phyloP scores from a whole-genome alignment of 1,284 basidiomycete species.

The Ganoderma leucocontextum region DNA sequence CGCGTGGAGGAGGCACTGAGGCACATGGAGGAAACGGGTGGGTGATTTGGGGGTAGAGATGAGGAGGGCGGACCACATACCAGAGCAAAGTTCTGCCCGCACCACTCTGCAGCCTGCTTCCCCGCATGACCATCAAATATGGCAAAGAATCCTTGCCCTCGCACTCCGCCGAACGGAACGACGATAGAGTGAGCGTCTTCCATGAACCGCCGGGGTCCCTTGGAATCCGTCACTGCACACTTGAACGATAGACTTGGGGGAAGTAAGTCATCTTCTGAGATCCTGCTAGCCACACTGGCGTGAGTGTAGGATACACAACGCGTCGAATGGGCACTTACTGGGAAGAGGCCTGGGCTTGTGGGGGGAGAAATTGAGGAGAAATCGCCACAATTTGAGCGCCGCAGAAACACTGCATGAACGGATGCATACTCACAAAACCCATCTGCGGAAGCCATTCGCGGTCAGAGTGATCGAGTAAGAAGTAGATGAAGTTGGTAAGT shows the following conservation, averaged over 20 bases:
- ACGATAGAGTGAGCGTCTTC: conserved; percentile 98
- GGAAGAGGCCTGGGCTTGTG: conserved; percentile 16
- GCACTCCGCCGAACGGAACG: conserved; percentile 90
- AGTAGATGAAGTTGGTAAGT: neutral
- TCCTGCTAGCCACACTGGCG: neutral
- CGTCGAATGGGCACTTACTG: conserved; percentile 8
- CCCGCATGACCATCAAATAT: conserved; percentile 99
- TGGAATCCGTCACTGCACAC: conserved; percentile 93
- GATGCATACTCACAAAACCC: neutral
- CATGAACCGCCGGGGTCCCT: conserved; percentile 93
- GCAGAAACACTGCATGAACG: neutral
- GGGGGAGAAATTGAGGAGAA: neutral
- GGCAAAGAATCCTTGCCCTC: conserved; percentile 97
- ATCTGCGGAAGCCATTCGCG: neutral
- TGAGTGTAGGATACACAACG: neutral
- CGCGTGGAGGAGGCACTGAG: conserved; percentile 41
- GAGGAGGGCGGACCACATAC: conserved; percentile 51
- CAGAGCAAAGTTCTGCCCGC: conserved; percentile 95
- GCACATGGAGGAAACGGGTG: conserved; percentile 8
- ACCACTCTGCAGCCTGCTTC: conserved; percentile 99
- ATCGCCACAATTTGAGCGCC: conserved; percentile 8
- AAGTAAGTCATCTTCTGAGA: conserved; percentile 16
- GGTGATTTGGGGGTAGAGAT: conserved; percentile 13
- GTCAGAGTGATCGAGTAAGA: too few species aligned
- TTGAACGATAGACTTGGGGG: conserved; percentile 67